A percentile compares a stretch with the other conserved stretches of the same genome.
Conservation (phyloP, 169 alveolate genomes). For the Plasmodium inui region DNA sequence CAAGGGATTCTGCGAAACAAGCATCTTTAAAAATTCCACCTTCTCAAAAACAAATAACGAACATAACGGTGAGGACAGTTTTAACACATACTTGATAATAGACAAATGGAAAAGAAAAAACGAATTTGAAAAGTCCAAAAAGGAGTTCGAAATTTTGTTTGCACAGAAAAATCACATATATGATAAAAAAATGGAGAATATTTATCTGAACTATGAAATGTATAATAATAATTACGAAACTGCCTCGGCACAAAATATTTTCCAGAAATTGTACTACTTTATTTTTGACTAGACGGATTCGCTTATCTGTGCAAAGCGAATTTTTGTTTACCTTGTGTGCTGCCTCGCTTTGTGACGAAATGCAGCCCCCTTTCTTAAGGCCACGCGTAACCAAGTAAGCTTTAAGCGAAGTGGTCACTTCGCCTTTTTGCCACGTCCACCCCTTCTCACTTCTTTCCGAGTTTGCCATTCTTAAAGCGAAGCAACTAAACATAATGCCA, state of each 20-base stretch:
- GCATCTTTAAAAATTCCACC: conserved; percentile 47
- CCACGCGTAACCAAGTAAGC: no score
- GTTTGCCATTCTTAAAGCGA: neutral
- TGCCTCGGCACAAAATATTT: conserved; percentile 43
- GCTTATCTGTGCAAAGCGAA: neutral
- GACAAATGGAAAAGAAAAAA: conserved; percentile 67
- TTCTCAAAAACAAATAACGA: conserved; percentile 26
- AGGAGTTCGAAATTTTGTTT: conserved; percentile 48
- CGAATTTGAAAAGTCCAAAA: conserved; percentile 51
- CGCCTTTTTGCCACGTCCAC: neutral
- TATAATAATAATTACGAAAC: conserved; percentile 62
- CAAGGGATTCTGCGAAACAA: conserved; percentile 70
- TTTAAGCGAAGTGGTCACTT: neutral
- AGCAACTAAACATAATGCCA: neutral
- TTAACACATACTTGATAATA: conserved; percentile 54
- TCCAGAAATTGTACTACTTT: conserved; percentile 16
- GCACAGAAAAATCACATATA: conserved; percentile 45
- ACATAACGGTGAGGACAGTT: conserved; percentile 29
- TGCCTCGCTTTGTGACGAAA: neutral
- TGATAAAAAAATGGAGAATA: conserved; percentile 56
- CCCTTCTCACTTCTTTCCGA: neutral
- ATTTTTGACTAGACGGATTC: conserved; percentile 3
- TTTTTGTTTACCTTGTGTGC: neutral
- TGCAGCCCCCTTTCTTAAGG: neutral
- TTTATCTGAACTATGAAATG: conserved; percentile 43